Evolutionary conservation across 208 protist species (phyloP).

Genomic region (Leptomonas seymouri): DNA sequence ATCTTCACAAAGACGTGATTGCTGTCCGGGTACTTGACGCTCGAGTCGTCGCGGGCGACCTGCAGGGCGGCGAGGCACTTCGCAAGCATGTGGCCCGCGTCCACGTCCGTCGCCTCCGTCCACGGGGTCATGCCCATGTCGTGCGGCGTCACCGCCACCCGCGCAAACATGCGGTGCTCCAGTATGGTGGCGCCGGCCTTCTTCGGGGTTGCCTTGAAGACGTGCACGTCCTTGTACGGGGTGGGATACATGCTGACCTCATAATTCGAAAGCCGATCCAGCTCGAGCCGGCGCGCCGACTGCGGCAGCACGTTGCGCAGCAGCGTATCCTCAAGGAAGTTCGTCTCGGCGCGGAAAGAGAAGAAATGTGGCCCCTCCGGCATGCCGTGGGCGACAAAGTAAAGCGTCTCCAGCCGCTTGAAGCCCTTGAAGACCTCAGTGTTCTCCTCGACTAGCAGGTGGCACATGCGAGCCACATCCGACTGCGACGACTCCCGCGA

Average conservation of each 20-base stretch:
- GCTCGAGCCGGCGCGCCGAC: slow-evolving; percentile 94
- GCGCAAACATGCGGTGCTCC: slow-evolving; percentile 94
- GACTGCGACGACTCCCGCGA: slow-evolving; percentile 51
- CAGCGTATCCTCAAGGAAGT: slow-evolving; percentile 91
- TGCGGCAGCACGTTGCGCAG: slow-evolving; percentile 96
- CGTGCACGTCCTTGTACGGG: slow-evolving; percentile 89
- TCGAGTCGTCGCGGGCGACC: slow-evolving; percentile 69
- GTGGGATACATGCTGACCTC: slow-evolving; percentile 85
- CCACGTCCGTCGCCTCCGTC: slow-evolving; percentile 74
- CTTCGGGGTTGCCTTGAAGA: slow-evolving; percentile 88
- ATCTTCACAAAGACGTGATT: slow-evolving; percentile 91
- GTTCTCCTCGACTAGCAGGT: slow-evolving; percentile 57
- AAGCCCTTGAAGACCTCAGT: slow-evolving; percentile 23
- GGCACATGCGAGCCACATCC: slow-evolving; percentile 47
- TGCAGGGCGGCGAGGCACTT: slow-evolving; percentile 82
- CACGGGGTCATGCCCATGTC: slow-evolving; percentile 82
- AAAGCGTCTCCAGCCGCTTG: slow-evolving; percentile 51
- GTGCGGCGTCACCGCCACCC: slow-evolving; percentile 87
- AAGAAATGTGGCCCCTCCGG: slow-evolving; percentile 87
- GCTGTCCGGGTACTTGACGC: slow-evolving; percentile 59
- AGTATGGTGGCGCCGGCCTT: slow-evolving; percentile 52
- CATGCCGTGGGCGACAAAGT: slow-evolving; percentile 77
- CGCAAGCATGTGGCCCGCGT: slow-evolving; percentile 78
- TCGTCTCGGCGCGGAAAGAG: slow-evolving; percentile 83
- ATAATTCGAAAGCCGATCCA: slow-evolving; percentile 94